Evolutionary conservation across 148 eudicot genomes (phyloP).

Genomic region (Amaranthus hypochondriacus): DNA sequence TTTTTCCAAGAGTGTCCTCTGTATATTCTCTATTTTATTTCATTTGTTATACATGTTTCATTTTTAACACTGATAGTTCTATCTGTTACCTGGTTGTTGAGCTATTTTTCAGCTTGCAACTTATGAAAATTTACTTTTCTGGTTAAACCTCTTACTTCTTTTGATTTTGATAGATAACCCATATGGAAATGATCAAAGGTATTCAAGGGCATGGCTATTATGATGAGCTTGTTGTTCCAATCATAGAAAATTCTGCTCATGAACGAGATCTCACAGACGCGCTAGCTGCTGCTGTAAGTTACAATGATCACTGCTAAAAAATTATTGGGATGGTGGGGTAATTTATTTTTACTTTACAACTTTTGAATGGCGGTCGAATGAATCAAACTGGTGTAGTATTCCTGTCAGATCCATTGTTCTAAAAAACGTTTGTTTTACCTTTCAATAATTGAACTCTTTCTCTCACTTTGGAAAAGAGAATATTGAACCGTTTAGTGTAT

Average conservation of each 20-base stretch:
- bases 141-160: conserved; percentile 5
- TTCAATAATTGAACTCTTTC: not conserved
- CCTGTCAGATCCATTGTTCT: not conserved
- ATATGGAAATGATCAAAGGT: conserved; percentile 99
- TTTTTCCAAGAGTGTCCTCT: not conserved
- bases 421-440: not conserved
- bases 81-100: not conserved
- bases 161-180: conserved; percentile 63
- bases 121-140: not conserved
- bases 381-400: not conserved
- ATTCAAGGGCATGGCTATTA: conserved; percentile 98
- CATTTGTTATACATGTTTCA: too few species aligned
- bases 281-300: conserved; percentile 85
- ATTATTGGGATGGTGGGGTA: not conserved
- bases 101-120: not conserved
- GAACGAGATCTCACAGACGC: conserved; percentile 92
- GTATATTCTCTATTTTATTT: not conserved
- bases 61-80: too few species aligned
- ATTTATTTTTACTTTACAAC: not conserved
- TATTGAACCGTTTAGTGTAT: not conserved
- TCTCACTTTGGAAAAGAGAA: not conserved
- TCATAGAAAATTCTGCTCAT: conserved; percentile 91
- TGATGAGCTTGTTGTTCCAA: conserved; percentile 95
- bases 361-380: conserved; percentile 7
- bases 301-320: not conserved